Percentiles rank a stretch among this genome's conserved stretches.
Evolutionary conservation across 1,284 basidiomycete species (phyloP).

Genomic region (Paramarasmius palmivorus): DNA sequence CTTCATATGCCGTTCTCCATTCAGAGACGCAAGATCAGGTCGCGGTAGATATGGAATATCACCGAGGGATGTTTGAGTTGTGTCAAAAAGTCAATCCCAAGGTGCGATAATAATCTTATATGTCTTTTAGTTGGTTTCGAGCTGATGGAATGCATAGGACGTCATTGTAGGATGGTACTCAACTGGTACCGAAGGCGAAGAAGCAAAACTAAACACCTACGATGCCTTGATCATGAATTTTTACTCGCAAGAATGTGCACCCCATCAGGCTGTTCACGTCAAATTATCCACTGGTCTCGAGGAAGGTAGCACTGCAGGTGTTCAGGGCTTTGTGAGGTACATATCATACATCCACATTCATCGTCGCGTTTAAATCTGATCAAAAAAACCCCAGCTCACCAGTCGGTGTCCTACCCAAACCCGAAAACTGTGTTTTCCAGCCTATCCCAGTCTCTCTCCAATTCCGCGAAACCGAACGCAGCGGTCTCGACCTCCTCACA

Average conservation of each 20-base stretch:
- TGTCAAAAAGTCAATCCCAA: conserved; percentile 83
- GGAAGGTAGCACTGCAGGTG: conserved; percentile 72
- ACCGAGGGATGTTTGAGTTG: conserved; percentile 91
- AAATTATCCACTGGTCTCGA: conserved; percentile 88
- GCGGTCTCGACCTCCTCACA: conserved; percentile 81
- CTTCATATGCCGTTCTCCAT: conserved; percentile 88
- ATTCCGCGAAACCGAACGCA: conserved; percentile 81
- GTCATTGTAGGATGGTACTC: conserved; percentile 95
- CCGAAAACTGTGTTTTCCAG: conserved; percentile 90
- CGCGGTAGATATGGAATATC: conserved; percentile 96
- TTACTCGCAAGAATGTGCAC: conserved; percentile 90
- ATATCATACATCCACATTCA: conserved; percentile 21
- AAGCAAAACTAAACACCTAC: conserved; percentile 90
- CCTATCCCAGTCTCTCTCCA: conserved; percentile 84
- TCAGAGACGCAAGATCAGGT: conserved; percentile 92
- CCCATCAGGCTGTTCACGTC: conserved; percentile 90
- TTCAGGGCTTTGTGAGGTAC: conserved; percentile 88
- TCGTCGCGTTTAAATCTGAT: conserved; percentile 9
- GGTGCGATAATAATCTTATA: too few relatives aligned
- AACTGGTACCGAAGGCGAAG: conserved; percentile 62
- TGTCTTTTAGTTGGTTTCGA: too few relatives aligned
- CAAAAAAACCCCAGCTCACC: conserved; percentile 57
- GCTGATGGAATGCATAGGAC: conserved; percentile 39
- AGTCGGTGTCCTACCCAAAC: conserved; percentile 83
- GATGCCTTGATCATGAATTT: conserved; percentile 99